Conservation (phyloP, 768 basidiomycete genomes). For the Hygrophoropsis aurantiaca region DNA sequence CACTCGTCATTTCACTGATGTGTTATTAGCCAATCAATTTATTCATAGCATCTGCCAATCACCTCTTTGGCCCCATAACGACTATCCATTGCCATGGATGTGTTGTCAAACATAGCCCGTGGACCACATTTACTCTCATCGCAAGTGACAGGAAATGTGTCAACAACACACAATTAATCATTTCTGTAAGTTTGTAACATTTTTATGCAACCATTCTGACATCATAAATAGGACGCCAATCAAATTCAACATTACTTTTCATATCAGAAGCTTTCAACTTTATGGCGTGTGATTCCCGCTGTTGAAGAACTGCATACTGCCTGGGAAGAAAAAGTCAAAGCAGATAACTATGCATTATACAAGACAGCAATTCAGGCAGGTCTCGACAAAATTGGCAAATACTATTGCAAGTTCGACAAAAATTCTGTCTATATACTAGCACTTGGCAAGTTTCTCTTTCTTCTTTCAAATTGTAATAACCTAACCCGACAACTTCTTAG, state of each 20-base stretch:
- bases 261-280: not conserved
- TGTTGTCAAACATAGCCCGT: constrained; percentile 3
- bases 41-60: constrained; percentile 3
- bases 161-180: not conserved
- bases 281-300: constrained; percentile 3
- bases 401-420: constrained; percentile 17
- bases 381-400: constrained; percentile 3
- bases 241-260: constrained; percentile 9
- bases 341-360: not conserved
- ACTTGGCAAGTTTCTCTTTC: not conserved
- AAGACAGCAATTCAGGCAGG: not conserved
- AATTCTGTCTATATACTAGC: constrained; percentile 13
- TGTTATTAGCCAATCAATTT: constrained; percentile 7
- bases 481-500: not conserved
- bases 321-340: constrained; percentile 2
- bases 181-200: too few relatives aligned
- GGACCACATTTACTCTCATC: constrained; percentile 1
- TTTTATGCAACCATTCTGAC: not conserved
- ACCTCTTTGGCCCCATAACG: constrained; percentile 7
- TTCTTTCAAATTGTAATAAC: too few relatives aligned
- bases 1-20: too few relatives aligned
- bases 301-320: too few relatives aligned
- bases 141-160: constrained; percentile 1
- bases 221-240: constrained; percentile 4
- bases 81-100: not conserved